These are phyloP conservation scores for Dovyalis caffra DNA, from an alignment of 345 rosid species.

Conservation along the genomic window DNA sequence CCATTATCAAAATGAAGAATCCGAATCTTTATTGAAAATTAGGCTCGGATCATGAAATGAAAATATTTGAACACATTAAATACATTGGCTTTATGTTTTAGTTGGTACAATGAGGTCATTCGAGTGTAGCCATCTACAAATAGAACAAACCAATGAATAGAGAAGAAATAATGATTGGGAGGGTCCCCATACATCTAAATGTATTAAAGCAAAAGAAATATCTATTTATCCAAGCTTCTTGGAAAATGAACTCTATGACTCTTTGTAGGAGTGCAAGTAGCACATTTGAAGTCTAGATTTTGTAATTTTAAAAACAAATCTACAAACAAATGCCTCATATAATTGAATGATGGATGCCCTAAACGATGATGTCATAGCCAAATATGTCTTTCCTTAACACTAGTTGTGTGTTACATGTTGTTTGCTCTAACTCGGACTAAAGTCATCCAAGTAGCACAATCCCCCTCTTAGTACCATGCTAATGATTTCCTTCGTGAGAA, in stretches of 20 bases:
- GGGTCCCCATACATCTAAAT: too few species aligned
- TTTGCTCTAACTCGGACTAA: neutral
- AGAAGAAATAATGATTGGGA: neutral
- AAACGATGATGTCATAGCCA: too few species aligned
- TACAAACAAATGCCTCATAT: too few species aligned
- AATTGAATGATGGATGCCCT: too few species aligned
- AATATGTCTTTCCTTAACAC: too few species aligned
- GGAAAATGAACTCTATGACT: too few species aligned
- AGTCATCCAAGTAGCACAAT: neutral
- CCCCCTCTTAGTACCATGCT: neutral
- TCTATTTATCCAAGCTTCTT: too few species aligned
- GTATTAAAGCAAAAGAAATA: too few species aligned
- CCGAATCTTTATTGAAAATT: neutral
- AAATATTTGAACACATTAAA: neutral
- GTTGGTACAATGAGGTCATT: neutral
- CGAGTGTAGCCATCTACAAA: slow-evolving; percentile 12
- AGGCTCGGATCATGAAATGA: neutral
- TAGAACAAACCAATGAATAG: neutral
- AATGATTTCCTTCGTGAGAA: neutral
- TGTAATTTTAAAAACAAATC: too few species aligned
- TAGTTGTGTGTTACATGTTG: too few species aligned
- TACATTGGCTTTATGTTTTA: slow-evolving; percentile 6
- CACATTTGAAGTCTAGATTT: too few species aligned
- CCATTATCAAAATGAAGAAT: neutral
- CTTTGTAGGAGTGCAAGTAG: too few species aligned